Percentiles rank a stretch among this genome's conserved stretches.
These are phyloP conservation scores for Diplocarpon rosae DNA, from an alignment of 2,329 filamentous ascomycete species.

Conservation along the genomic window DNA sequence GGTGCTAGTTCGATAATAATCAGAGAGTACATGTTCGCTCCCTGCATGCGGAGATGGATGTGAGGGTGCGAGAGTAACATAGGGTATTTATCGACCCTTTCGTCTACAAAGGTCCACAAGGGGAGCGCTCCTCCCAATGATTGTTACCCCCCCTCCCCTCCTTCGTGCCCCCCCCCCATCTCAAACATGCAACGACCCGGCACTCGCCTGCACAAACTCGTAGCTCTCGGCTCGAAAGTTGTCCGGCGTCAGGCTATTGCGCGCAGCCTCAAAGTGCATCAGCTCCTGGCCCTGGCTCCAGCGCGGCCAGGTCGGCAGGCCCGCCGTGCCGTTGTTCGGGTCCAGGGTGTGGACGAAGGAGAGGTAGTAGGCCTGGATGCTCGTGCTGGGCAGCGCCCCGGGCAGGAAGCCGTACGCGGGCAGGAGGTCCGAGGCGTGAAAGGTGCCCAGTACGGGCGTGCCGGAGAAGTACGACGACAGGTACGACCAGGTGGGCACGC, in stretches of 20 bases:
- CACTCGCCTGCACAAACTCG: conserved; percentile 29
- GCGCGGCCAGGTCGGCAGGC: conserved; percentile 37
- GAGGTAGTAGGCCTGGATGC: conserved; percentile 59
- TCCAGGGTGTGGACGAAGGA: conserved; percentile 61
- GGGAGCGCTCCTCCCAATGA: too few relatives aligned
- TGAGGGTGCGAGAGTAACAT: too few relatives aligned
- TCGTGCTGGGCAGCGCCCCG: conserved; percentile 36
- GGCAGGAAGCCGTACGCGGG: conserved; percentile 37
- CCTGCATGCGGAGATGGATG: too few relatives aligned
- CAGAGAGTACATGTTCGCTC: too few relatives aligned
- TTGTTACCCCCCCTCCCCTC: not conserved
- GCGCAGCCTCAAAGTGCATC: conserved; percentile 35
- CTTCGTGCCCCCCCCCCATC: not conserved
- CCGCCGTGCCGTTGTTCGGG: conserved; percentile 44
- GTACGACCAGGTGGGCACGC: conserved; percentile 63
- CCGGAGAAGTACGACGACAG: conserved; percentile 61
- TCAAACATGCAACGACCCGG: conserved; percentile 18
- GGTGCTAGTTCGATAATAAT: too few relatives aligned
- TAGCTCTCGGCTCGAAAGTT: conserved; percentile 36
- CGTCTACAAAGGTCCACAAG: too few relatives aligned
- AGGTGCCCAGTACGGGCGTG: conserved; percentile 62
- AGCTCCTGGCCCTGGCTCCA: conserved; percentile 42
- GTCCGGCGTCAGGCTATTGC: conserved; percentile 33
- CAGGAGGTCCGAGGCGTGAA: conserved; percentile 60
- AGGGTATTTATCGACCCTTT: too few relatives aligned